Evolutionary conservation across 208 protist genomes (phyloP), one percentile per base, ranked within the genome.

Genomic region (Leishmania guyanensis): DNA sequence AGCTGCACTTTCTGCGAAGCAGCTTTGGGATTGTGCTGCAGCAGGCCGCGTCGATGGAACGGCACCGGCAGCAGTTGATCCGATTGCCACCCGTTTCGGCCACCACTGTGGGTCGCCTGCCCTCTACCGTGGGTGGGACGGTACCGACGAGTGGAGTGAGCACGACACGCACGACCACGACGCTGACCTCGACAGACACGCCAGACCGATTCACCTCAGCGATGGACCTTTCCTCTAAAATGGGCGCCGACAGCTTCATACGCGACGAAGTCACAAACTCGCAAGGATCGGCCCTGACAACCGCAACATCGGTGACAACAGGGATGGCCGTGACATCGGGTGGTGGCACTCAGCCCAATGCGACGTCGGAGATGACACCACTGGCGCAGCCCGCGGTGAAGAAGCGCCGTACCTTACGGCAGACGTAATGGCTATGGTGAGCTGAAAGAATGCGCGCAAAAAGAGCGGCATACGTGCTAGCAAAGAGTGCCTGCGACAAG

Each of bases 321-420:
- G 74, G 60, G 46, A 85, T 78, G 66, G 80, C 68, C 26, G 77
- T 77, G 71, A 65, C 53, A 64, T 50, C 77, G 3, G 65, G 58
- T 16, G 75, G 56, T 20, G 79, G 36, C 26, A 74, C 78, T 50
- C 78, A 79, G 78, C 64, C 81, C 46, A 79, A 64, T 53, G 74
- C 75, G 48, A 70, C 77, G n/a, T 48, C 75, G 10, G 78, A 82
- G 39, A 58, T 78, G 73, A 77, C 73, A 29, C 77, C 80, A 4
- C 73, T 82, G 77, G 78, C 36, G 72, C 78, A 81, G 78, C 93
- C 93, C 33, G 90, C 92, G 0, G 85, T 93, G 29, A 97, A 96
- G 86, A 97, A 96, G 69, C 83, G 94, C 22, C 88, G 94, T 22
- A 97, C 92, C 58, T 83, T 97, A 39, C 88, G 94, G 26, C 93